Percentiles rank a stretch among this genome's conserved stretches.
Conservation (phyloP, 192 early-diverging fungal species). For the Mortierella antarctica region DNA sequence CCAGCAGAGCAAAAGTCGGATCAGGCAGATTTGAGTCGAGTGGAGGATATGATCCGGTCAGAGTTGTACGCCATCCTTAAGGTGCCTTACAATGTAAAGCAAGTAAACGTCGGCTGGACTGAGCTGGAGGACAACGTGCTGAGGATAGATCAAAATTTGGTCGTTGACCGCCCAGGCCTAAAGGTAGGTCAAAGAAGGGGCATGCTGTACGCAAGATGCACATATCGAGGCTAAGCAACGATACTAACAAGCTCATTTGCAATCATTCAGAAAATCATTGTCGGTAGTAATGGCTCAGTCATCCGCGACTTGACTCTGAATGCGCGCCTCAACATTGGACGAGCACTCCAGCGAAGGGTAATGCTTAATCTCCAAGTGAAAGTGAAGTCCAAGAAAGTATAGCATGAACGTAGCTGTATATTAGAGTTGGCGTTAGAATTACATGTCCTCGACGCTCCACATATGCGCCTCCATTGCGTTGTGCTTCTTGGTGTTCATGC, state of each 20-base stretch:
- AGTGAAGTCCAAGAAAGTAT: constrained; percentile 48
- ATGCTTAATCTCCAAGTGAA: constrained; percentile 64
- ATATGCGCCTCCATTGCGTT: constrained; percentile 62
- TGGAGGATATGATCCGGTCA: constrained; percentile 70
- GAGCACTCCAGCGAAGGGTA: constrained; percentile 54
- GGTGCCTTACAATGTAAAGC: constrained; percentile 67
- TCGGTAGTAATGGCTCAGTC: constrained; percentile 58
- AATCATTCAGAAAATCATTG: constrained; percentile 60
- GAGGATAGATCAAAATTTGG: constrained; percentile 65
- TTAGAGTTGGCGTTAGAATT: constrained; percentile 8
- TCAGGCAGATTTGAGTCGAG: constrained; percentile 61
- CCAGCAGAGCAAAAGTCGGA: constrained; percentile 59
- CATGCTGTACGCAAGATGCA: neutral
- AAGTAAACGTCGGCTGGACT: constrained; percentile 69
- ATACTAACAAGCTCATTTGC: neutral
- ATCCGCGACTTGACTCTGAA: constrained; percentile 56
- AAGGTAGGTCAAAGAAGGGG: constrained; percentile 8
- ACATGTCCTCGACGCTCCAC: constrained; percentile 75
- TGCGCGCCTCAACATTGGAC: constrained; percentile 48
- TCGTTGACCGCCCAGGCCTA: constrained; percentile 59
- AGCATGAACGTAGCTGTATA: neutral
- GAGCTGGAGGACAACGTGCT: constrained; percentile 52
- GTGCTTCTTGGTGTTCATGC: constrained; percentile 37
- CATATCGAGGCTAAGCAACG: too few relatives aligned
- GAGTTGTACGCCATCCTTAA: constrained; percentile 64